Percentiles rank a stretch among this genome's conserved stretches.
phyloP scores from a whole-genome alignment of 306 rosid genomes.

The Vigna unguiculata region DNA sequence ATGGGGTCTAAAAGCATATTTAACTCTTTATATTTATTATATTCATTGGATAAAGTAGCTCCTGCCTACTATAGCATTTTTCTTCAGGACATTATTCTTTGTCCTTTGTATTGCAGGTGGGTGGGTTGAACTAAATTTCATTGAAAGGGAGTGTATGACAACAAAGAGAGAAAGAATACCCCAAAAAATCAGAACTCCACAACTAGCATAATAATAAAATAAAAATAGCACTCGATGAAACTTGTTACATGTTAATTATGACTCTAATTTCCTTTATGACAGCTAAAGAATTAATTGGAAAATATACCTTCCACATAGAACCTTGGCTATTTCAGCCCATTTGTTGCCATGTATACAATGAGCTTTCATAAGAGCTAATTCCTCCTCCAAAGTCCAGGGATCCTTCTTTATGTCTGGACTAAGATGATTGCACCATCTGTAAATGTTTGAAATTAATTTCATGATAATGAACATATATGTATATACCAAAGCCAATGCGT shows the following conservation, averaged over 20 bases:
- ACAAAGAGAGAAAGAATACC: constrained; percentile 15
- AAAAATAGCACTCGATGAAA: constrained; percentile 27
- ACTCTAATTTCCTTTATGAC: constrained; percentile 30
- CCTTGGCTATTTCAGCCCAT: constrained; percentile 98
- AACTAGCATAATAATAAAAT: constrained; percentile 1
- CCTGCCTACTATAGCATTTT: neutral
- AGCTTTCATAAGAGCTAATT: constrained; percentile 84
- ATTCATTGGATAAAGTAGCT: constrained; percentile 3
- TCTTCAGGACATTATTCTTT: neutral
- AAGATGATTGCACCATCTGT: constrained; percentile 98
- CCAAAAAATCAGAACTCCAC: constrained; percentile 14
- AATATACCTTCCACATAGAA: constrained; percentile 83
- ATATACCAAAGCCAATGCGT: neutral
- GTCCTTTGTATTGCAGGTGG: neutral
- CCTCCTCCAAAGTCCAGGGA: constrained; percentile 94
- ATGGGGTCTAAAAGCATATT: neutral
- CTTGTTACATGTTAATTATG: constrained; percentile 1
- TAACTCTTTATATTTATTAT: neutral
- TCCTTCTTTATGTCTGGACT: constrained; percentile 93
- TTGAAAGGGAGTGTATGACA: neutral
- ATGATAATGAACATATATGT: neutral
- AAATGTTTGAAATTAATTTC: constrained; percentile 38
- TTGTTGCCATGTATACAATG: constrained; percentile 82
- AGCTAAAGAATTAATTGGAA: constrained; percentile 38
- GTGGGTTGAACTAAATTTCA: neutral